These are phyloP conservation scores for Xylariales sp. DNA, from an alignment of 2,329 filamentous ascomycete species.

Conservation along the genomic window DNA sequence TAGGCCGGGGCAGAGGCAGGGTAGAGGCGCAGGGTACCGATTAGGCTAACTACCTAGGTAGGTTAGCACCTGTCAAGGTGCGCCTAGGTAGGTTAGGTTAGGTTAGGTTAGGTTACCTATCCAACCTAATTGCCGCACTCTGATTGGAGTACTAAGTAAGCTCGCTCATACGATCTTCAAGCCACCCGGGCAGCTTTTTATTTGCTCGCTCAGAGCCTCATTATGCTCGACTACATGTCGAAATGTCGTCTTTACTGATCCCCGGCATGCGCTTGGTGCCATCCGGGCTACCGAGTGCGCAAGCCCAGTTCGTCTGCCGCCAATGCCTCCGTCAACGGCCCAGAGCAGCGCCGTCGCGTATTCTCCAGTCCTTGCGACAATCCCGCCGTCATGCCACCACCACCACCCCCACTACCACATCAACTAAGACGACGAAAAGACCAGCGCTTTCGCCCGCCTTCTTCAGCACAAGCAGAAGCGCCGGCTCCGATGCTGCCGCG, in stretches of 20 bases:
- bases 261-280: slow-evolving; percentile 57
- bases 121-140: no score
- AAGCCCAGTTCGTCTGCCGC: slow-evolving; percentile 59
- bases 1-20: no score
- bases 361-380: slow-evolving; percentile 50
- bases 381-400: slow-evolving; percentile 53
- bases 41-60: no score
- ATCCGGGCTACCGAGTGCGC: slow-evolving; percentile 54
- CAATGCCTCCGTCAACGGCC: slow-evolving; percentile 57
- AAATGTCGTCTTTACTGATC: slow-evolving; percentile 57
- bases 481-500: slow-evolving; percentile 27
- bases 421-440: slow-evolving; percentile 15
- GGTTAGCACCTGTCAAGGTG: no score
- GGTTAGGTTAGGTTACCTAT: no score
- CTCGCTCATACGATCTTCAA: slow-evolving; percentile 1
- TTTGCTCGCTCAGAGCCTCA: slow-evolving; percentile 5
- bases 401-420: slow-evolving; percentile 19
- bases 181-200: neutral
- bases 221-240: slow-evolving; percentile 21
- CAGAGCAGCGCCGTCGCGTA: slow-evolving; percentile 51
- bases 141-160: no score
- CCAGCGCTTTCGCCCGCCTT: slow-evolving; percentile 29
- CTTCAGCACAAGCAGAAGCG: slow-evolving; percentile 38
- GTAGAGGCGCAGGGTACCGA: no score
- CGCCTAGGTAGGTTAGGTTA: no score